These are phyloP conservation scores for Trypanosoma caninum DNA, from an alignment of 208 protist genomes.

Conservation along the genomic window DNA sequence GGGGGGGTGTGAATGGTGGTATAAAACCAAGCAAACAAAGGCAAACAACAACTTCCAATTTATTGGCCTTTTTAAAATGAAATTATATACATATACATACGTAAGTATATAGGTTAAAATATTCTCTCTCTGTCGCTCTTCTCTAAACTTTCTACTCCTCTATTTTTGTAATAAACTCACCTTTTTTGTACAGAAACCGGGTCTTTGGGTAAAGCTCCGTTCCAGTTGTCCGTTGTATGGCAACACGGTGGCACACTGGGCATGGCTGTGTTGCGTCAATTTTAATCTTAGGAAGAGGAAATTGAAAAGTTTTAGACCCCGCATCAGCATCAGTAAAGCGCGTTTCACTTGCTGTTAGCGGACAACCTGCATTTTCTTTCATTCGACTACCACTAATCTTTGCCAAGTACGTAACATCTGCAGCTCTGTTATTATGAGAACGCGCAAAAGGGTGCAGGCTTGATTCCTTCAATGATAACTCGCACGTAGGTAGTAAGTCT, in stretches of 20 bases:
- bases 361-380: no score
- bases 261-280: slow-evolving; percentile 29
- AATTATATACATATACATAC: background rate
- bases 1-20: no score
- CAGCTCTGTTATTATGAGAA: no score
- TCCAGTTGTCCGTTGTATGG: slow-evolving; percentile 32
- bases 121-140: background rate
- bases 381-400: no score
- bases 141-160: background rate
- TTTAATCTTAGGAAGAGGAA: slow-evolving; percentile 1
- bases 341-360: background rate
- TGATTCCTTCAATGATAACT: no score
- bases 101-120: background rate
- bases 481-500: no score
- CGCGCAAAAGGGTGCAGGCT: no score
- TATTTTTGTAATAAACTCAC: slow-evolving; percentile 26
- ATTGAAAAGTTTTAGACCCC: background rate
- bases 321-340: background rate
- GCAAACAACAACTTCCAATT: background rate
- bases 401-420: no score
- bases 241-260: slow-evolving; percentile 54
- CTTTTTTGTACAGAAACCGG: slow-evolving; percentile 53
- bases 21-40: background rate
- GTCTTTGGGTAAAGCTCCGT: slow-evolving; percentile 57
- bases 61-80: no score